Percentiles rank a stretch among this genome's conserved stretches.
Evolutionary conservation across 768 basidiomycete genomes (phyloP).

Genomic region (Termitomyces sp.): DNA sequence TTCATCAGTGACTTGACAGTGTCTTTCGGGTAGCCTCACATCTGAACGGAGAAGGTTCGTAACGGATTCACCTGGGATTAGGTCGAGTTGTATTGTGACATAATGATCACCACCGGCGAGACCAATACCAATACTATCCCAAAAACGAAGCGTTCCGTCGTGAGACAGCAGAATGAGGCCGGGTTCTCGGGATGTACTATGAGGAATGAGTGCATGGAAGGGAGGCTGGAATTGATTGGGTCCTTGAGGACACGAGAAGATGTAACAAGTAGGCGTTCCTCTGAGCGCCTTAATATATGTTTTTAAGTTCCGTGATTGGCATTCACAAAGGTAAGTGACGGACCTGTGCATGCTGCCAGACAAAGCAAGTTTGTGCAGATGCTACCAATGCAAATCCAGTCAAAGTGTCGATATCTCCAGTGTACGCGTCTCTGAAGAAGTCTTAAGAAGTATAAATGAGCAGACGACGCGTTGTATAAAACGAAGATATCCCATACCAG

Average conservation of each 20-base stretch:
- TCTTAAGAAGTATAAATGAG: conserved; percentile 35
- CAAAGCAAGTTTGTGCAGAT: conserved; percentile 72
- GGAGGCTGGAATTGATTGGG: conserved; percentile 37
- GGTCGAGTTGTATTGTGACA: conserved; percentile 43
- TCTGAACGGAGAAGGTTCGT: conserved; percentile 66
- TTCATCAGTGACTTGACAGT: conserved; percentile 3
- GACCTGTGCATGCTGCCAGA: conserved; percentile 79
- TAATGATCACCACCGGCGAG: conserved; percentile 76
- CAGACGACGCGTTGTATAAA: not conserved
- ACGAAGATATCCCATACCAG: conserved; percentile 41
- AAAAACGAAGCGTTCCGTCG: conserved; percentile 74
- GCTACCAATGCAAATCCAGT: conserved; percentile 76
- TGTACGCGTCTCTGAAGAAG: conserved; percentile 63
- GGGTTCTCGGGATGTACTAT: conserved; percentile 70
- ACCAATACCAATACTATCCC: conserved; percentile 85
- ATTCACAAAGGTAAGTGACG: conserved; percentile 11
- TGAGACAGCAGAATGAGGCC: conserved; percentile 78
- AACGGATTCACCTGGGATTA: conserved; percentile 54
- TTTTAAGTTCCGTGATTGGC: not conserved
- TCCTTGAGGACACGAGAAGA: conserved; percentile 67
- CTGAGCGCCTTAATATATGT: conserved; percentile 44
- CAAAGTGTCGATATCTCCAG: conserved; percentile 65
- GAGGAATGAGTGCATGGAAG: conserved; percentile 65
- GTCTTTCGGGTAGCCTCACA: conserved; percentile 34
- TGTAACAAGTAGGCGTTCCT: conserved; percentile 78